phyloP scores from a whole-genome alignment of 495 filamentous ascomycete species.

The Penicillium roqueforti region DNA sequence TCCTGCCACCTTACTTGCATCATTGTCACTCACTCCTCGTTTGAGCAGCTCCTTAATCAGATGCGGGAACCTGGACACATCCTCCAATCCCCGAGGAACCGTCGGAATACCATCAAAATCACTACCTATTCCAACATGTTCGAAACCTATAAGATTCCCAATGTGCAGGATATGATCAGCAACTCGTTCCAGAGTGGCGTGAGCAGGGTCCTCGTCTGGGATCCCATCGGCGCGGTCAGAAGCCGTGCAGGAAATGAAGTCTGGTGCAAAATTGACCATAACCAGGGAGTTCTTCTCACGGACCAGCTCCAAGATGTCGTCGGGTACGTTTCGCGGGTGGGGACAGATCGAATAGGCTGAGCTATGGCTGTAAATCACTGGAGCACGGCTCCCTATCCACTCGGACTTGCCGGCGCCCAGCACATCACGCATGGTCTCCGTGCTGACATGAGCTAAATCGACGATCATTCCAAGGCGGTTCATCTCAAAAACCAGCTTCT shows the following conservation, averaged over 20 bases:
- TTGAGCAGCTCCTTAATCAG: conserved; percentile 69
- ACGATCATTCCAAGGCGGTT: conserved; percentile 52
- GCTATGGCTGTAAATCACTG: conserved; percentile 58
- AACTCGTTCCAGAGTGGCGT: conserved; percentile 75
- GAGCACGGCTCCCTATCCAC: conserved; percentile 43
- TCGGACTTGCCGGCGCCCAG: conserved; percentile 43
- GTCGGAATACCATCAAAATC: conserved; percentile 59
- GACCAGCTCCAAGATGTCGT: conserved; percentile 54
- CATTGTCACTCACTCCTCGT: conserved; percentile 61
- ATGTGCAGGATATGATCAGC: conserved; percentile 62
- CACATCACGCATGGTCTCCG: conserved; percentile 54
- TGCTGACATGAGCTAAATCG: conserved; percentile 53
- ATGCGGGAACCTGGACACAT: conserved; percentile 80
- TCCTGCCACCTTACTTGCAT: conserved; percentile 65
- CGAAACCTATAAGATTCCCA: conserved; percentile 52
- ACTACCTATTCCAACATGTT: conserved; percentile 58
- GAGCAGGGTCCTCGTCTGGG: conserved; percentile 48
- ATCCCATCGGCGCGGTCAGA: conserved; percentile 43
- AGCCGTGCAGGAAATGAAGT: conserved; percentile 62
- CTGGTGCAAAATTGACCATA: conserved; percentile 64
- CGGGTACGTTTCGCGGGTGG: conserved; percentile 57
- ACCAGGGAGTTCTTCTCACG: conserved; percentile 52
- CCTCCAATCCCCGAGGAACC: conserved; percentile 53
- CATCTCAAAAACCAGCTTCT: conserved; percentile 54
- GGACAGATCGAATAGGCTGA: conserved; percentile 50